A percentile compares a stretch with the other conserved stretches of the same genome.
phyloP scores from a whole-genome alignment of 768 basidiomycete species.

The Termitomyces titanicus region DNA sequence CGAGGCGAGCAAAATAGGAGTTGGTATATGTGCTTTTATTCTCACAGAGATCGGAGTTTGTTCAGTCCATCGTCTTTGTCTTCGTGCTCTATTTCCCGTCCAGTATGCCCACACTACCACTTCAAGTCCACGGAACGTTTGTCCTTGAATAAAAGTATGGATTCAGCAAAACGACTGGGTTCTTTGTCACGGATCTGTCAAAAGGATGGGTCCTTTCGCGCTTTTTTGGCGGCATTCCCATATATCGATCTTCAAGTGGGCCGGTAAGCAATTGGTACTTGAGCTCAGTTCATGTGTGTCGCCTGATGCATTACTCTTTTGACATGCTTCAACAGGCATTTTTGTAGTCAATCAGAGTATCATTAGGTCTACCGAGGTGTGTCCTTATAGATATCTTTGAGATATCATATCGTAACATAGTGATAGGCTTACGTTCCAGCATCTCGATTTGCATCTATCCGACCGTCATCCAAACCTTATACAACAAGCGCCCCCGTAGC shows the following conservation, averaged over 20 bases:
- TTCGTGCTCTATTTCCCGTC: constrained; percentile 64
- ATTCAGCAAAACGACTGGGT: constrained; percentile 88
- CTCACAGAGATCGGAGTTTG: constrained; percentile 48
- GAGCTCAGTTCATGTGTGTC: constrained; percentile 87
- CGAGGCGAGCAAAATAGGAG: constrained; percentile 48
- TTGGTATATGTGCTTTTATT: neutral
- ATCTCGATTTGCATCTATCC: constrained; percentile 82
- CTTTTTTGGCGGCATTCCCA: constrained; percentile 85
- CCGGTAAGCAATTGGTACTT: constrained; percentile 88
- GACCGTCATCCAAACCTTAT: constrained; percentile 88
- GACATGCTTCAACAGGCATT: constrained; percentile 37
- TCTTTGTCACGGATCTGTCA: constrained; percentile 77
- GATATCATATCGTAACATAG: too few species aligned
- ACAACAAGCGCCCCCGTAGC: constrained; percentile 87
- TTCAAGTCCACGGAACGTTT: constrained; percentile 85
- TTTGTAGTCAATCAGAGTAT: too few species aligned
- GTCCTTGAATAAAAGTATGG: constrained; percentile 93
- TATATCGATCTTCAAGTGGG: constrained; percentile 91
- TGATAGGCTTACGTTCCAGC: constrained; percentile 77
- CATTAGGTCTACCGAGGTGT: too few species aligned
- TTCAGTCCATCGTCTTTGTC: constrained; percentile 78
- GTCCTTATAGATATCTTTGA: too few species aligned
- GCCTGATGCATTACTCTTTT: neutral
- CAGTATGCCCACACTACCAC: constrained; percentile 67
- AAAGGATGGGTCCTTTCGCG: constrained; percentile 78